Conservation (phyloP, 73 alveolate genomes). For the Paramecium primaurelia region DNA sequence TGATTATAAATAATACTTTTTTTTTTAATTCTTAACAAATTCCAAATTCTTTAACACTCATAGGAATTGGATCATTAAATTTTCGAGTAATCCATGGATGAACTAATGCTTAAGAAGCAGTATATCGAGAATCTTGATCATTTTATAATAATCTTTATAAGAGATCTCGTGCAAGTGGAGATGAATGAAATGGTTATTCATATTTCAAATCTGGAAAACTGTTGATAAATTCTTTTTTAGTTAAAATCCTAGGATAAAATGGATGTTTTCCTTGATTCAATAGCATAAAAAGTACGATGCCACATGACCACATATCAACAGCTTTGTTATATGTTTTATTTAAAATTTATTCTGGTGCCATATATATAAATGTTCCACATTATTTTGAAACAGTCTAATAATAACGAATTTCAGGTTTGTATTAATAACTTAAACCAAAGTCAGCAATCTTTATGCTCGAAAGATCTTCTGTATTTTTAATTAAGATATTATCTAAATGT, state of each 20-base stretch:
- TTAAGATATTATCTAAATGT: conserved; percentile 46
- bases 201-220: neutral
- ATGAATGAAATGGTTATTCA: neutral
- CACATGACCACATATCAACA: conserved; percentile 60
- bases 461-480: neutral
- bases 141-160: conserved; percentile 29
- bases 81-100: conserved; percentile 62
- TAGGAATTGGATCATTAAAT: conserved; percentile 40
- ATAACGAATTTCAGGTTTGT: neutral
- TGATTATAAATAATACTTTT: neutral
- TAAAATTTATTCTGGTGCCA: conserved; percentile 59
- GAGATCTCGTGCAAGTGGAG: conserved; percentile 28
- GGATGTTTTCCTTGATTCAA: conserved; percentile 54
- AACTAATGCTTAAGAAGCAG: conserved; percentile 11
- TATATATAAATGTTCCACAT: conserved; percentile 55
- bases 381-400: conserved; percentile 26
- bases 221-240: neutral
- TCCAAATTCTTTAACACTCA: conserved; percentile 16
- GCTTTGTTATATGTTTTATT: conserved; percentile 30
- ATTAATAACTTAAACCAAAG: conserved; percentile 50
- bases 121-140: conserved; percentile 36
- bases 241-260: conserved; percentile 1
- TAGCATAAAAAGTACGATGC: conserved; percentile 44
- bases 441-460: conserved; percentile 47
- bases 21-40: neutral